Conservation (phyloP, 2,329 filamentous ascomycete species). For the Orbilia brochopaga region DNA sequence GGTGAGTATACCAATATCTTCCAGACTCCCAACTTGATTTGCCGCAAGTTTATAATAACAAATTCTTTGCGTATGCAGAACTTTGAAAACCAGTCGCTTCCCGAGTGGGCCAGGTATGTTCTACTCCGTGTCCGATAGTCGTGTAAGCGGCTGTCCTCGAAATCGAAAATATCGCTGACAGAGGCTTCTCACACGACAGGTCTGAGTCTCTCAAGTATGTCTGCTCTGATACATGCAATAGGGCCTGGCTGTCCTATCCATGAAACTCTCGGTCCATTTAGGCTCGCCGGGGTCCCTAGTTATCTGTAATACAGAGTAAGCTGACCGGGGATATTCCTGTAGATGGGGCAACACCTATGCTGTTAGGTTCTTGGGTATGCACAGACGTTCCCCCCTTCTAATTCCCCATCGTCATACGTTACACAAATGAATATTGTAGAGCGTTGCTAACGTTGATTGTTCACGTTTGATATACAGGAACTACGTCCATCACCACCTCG, state of each 20-base stretch:
- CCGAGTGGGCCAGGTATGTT: conserved; percentile 41
- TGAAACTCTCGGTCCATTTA: no score
- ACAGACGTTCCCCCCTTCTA: not conserved
- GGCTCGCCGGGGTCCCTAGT: no score
- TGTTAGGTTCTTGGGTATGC: conserved; percentile 39
- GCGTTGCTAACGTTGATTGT: not conserved
- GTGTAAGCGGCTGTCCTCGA: not conserved
- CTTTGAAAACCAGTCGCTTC: conserved; percentile 36
- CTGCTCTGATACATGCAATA: not conserved
- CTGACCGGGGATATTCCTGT: not conserved
- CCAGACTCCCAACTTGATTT: not conserved
- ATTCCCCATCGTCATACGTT: not conserved
- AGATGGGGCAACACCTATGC: conserved; percentile 44
- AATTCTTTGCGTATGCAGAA: conserved; percentile 7
- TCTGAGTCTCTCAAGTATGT: not conserved
- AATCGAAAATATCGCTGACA: not conserved
- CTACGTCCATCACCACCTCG: conserved; percentile 55
- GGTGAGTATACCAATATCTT: conserved; percentile 18
- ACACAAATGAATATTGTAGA: no score
- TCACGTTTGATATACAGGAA: conserved; percentile 13
- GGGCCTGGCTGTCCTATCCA: no score
- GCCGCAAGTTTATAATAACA: not conserved
- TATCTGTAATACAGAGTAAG: not conserved
- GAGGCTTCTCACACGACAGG: not conserved
- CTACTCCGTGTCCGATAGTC: not conserved